phyloP scores from a whole-genome alignment of 495 filamentous ascomycete species.

The Neurospora sp. region DNA sequence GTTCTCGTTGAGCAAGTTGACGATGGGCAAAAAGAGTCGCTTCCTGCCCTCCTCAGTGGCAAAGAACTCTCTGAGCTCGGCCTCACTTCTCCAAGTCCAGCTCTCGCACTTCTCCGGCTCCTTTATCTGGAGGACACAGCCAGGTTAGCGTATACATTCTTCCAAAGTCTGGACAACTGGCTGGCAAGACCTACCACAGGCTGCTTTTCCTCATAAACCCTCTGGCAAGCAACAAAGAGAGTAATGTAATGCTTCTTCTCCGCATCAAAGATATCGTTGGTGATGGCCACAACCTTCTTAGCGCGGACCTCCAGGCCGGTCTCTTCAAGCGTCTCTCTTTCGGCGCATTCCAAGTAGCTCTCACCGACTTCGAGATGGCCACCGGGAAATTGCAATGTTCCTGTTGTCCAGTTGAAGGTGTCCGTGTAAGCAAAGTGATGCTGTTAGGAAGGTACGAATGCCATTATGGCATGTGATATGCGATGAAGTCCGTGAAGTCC shows the following conservation, averaged over 20 bases:
- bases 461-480: neutral
- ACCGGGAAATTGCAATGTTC: slow-evolving; percentile 54
- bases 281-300: slow-evolving; percentile 41
- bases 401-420: slow-evolving; percentile 15
- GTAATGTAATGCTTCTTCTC: slow-evolving; percentile 56
- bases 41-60: slow-evolving; percentile 18
- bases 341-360: slow-evolving; percentile 44
- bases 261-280: slow-evolving; percentile 47
- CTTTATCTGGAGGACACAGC: slow-evolving; percentile 19
- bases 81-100: slow-evolving; percentile 54
- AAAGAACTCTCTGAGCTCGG: slow-evolving; percentile 23
- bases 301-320: slow-evolving; percentile 46
- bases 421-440: neutral
- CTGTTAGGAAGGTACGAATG: neutral
- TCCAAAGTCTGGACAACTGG: neutral
- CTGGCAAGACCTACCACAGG: slow-evolving; percentile 36
- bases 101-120: slow-evolving; percentile 58
- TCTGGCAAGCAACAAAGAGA: slow-evolving; percentile 43
- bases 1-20: slow-evolving; percentile 34
- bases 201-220: slow-evolving; percentile 30
- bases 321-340: slow-evolving; percentile 58
- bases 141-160: neutral
- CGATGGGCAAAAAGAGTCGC: slow-evolving; percentile 46
- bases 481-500: neutral
- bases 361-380: slow-evolving; percentile 63